Evolutionary conservation across 1,284 basidiomycete species (phyloP).

Genomic region (Tilletia horrida): DNA sequence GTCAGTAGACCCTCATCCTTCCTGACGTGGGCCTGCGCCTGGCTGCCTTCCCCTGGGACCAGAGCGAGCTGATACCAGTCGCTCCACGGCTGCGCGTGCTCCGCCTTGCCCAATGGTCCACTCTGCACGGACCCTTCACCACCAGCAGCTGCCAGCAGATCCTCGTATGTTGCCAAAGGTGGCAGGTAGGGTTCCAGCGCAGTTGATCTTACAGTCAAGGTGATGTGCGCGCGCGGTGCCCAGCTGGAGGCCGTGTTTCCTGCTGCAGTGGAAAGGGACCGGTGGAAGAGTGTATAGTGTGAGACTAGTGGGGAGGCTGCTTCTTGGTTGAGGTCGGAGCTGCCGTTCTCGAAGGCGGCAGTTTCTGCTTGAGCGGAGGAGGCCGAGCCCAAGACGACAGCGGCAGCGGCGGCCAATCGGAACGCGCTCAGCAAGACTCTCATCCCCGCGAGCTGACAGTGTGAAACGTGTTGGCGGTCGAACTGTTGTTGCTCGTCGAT

Average conservation of each 20-base stretch:
- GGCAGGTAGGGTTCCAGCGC: constrained; percentile 4
- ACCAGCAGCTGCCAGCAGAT: background rate
- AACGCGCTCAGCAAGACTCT: background rate
- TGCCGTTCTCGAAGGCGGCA: background rate
- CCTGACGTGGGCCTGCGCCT: background rate
- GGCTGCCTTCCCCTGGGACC: background rate
- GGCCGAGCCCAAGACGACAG: background rate
- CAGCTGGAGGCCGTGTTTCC: background rate
- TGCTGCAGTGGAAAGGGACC: background rate
- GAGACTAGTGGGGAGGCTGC: background rate
- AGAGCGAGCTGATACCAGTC: constrained; percentile 16
- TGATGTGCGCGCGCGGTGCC: constrained; percentile 3
- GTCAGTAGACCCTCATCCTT: background rate
- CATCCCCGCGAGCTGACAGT: no score
- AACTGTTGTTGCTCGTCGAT: no score
- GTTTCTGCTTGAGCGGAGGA: background rate
- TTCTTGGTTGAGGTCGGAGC: background rate
- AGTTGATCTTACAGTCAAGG: background rate
- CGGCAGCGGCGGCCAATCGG: background rate
- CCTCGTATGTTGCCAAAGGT: constrained; percentile 3
- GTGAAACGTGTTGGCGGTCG: no score
- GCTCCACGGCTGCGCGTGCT: background rate
- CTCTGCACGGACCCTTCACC: background rate
- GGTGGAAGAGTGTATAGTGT: constrained; percentile 5
- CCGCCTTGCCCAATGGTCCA: constrained; percentile 6